Conservation (phyloP, 2,329 filamentous ascomycete species). For the Septoria linicola region DNA sequence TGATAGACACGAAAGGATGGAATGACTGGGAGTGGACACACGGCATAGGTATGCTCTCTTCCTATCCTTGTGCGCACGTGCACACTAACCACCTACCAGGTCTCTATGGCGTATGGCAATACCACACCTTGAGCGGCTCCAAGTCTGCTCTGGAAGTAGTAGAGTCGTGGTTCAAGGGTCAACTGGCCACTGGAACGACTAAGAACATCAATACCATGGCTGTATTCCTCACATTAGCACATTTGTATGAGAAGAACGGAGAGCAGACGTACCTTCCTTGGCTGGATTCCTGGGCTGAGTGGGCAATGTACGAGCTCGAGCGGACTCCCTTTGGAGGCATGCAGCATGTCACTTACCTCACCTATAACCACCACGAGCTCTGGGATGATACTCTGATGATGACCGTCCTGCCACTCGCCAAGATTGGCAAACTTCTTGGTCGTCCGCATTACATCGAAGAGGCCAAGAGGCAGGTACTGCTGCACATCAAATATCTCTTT, state of each 20-base stretch:
- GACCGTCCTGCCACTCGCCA: conserved; percentile 77
- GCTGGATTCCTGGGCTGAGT: conserved; percentile 79
- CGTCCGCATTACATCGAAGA: conserved; percentile 73
- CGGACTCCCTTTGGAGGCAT: conserved; percentile 70
- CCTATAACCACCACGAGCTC: conserved; percentile 69
- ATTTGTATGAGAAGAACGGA: conserved; percentile 72
- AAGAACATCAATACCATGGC: conserved; percentile 89
- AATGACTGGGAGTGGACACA: conserved; percentile 65
- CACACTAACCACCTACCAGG: conserved; percentile 60
- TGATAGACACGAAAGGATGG: conserved; percentile 85
- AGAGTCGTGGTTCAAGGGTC: conserved; percentile 68
- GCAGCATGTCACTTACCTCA: conserved; percentile 73
- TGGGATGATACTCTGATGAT: conserved; percentile 90
- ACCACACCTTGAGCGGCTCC: conserved; percentile 70
- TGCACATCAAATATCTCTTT: conserved; percentile 77
- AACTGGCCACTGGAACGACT: conserved; percentile 70
- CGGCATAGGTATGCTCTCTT: conserved; percentile 23
- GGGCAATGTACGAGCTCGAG: conserved; percentile 74
- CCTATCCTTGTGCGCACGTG: neutral
- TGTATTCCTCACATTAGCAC: conserved; percentile 71
- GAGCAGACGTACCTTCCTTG: conserved; percentile 70
- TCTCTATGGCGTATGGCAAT: conserved; percentile 78
- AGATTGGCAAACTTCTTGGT: conserved; percentile 70
- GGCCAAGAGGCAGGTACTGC: conserved; percentile 72
- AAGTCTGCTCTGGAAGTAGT: conserved; percentile 63